Evolutionary conservation across 140 eudicot species (phyloP).

Genomic region (Artemisia princeps): DNA sequence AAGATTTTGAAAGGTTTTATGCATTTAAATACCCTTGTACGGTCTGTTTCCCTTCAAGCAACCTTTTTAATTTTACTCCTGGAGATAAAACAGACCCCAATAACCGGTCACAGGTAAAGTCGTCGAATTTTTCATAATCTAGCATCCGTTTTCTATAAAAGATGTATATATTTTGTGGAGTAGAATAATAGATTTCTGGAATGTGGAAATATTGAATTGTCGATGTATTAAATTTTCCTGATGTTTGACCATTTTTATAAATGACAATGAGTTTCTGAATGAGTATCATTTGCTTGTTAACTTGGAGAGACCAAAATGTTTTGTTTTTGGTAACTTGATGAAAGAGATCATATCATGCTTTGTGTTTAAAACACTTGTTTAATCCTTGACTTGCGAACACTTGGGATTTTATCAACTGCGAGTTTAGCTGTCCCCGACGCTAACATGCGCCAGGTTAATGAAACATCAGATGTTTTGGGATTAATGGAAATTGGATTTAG

Average conservation of each 20-base stretch:
- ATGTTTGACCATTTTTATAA: not conserved
- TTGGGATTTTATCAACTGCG: constrained; percentile 68
- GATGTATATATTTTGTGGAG: too few relatives aligned
- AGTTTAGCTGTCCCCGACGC: constrained; percentile 97
- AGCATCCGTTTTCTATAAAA: too few relatives aligned
- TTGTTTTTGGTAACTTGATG: constrained; percentile 2
- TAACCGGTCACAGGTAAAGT: too few relatives aligned
- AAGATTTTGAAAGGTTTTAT: too few relatives aligned
- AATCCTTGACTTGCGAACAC: constrained; percentile 78
- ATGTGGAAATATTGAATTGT: too few relatives aligned
- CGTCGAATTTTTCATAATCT: too few relatives aligned
- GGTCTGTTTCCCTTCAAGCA: too few relatives aligned
- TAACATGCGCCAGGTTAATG: constrained; percentile 51
- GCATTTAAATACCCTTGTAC: too few relatives aligned
- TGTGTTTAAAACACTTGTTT: not conserved
- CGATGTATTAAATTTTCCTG: not conserved
- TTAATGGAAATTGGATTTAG: constrained; percentile 71
- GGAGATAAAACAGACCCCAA: too few relatives aligned
- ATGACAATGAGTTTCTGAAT: not conserved
- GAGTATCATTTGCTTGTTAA: constrained; percentile 10
- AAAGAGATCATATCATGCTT: constrained; percentile 14
- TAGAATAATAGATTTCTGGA: too few relatives aligned
- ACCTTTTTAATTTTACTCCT: too few relatives aligned
- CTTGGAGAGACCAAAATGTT: constrained; percentile 13
- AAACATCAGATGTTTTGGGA: constrained; percentile 65